phyloP scores from a whole-genome alignment of 805 yeast genomes.

The Candida pini region DNA sequence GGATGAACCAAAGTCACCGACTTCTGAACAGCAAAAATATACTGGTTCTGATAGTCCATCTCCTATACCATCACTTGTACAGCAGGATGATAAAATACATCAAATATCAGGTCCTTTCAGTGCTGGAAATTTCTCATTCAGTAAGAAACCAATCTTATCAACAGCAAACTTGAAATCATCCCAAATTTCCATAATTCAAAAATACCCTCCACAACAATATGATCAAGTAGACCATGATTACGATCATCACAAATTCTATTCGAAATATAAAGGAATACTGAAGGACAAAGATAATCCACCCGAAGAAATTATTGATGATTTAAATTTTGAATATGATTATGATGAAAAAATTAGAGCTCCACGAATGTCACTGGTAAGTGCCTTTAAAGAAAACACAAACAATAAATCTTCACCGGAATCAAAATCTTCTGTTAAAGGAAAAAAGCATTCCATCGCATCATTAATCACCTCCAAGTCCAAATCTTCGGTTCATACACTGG shows the following conservation, averaged over 20 bases:
- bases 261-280: conserved; percentile 26
- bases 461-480: conserved; percentile 6
- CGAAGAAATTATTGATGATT: conserved; percentile 21
- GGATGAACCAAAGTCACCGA: too few species aligned
- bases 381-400: conserved; percentile 12
- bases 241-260: conserved; percentile 26
- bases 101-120: too few species aligned
- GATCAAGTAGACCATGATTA: conserved; percentile 23
- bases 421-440: background rate
- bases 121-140: conserved; percentile 23
- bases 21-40: too few species aligned
- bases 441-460: conserved; percentile 8
- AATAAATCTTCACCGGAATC: background rate
- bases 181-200: conserved; percentile 23
- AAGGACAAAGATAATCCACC: conserved; percentile 27
- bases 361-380: conserved; percentile 35
- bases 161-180: conserved; percentile 16
- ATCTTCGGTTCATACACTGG: conserved; percentile 12
- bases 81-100: too few species aligned
- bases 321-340: conserved; percentile 34
- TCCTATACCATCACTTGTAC: too few species aligned
- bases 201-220: conserved; percentile 28
- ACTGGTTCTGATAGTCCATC: too few species aligned
- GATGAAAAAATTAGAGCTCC: conserved; percentile 54
- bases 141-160: conserved; percentile 22